A percentile compares a stretch with the other conserved stretches of the same genome.
phyloP scores from a whole-genome alignment of 2,329 filamentous ascomycete species.

The Arthrinium phaeospermum region DNA sequence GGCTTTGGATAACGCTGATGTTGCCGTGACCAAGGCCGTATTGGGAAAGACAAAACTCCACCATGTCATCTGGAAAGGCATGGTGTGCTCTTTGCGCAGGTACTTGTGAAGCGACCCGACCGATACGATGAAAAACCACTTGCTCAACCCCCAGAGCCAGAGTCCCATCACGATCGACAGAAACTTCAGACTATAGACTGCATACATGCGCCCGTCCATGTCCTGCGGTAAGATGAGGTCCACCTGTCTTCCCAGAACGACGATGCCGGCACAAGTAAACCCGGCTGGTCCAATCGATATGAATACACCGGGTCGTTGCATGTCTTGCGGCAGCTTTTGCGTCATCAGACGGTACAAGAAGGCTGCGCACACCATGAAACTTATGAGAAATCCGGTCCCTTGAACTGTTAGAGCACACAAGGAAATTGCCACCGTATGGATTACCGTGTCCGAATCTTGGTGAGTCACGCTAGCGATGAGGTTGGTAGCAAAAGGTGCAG shows the following conservation, averaged over 20 bases:
- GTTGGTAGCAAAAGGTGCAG: slow-evolving; percentile 73
- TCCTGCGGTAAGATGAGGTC: slow-evolving; percentile 48
- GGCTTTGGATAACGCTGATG: slow-evolving; percentile 70
- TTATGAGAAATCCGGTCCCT: slow-evolving; percentile 61
- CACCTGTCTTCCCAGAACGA: slow-evolving; percentile 52
- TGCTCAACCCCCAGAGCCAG: slow-evolving; percentile 82
- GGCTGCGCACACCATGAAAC: slow-evolving; percentile 81
- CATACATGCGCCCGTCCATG: slow-evolving; percentile 49
- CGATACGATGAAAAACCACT: slow-evolving; percentile 85
- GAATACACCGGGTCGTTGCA: slow-evolving; percentile 80
- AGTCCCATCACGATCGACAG: slow-evolving; percentile 68
- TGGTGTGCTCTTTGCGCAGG: slow-evolving; percentile 58
- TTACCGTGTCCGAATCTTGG: slow-evolving; percentile 32
- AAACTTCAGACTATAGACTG: slow-evolving; percentile 51
- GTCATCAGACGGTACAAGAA: slow-evolving; percentile 90
- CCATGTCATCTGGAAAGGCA: slow-evolving; percentile 85
- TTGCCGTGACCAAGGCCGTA: slow-evolving; percentile 76
- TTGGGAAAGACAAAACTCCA: slow-evolving; percentile 85
- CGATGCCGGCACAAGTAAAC: slow-evolving; percentile 56
- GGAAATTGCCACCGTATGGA: slow-evolving; percentile 53
- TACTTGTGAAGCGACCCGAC: slow-evolving; percentile 78
- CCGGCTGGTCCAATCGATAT: slow-evolving; percentile 80
- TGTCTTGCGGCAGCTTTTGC: slow-evolving; percentile 80
- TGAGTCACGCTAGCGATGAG: slow-evolving; percentile 50
- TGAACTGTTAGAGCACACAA: slow-evolving; percentile 57